These are phyloP conservation scores for Coelastrella sp. DNA, from an alignment of 139 green algal genomes.

Conservation along the genomic window DNA sequence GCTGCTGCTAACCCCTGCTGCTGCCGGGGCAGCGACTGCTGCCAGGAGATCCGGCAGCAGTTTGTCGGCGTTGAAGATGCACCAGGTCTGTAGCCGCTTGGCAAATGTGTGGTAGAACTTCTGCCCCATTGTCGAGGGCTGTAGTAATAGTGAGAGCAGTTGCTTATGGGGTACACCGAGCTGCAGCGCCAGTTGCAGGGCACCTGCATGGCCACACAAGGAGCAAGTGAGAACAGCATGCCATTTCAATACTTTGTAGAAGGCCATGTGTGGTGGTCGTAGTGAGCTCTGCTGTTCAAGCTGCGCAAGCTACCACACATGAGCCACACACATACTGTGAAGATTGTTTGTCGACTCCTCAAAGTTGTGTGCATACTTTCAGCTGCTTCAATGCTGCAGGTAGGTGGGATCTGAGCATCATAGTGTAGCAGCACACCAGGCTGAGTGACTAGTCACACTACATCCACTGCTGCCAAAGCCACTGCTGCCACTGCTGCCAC, in stretches of 20 bases:
- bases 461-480: too few relatives aligned
- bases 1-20: not conserved
- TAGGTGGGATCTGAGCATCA: too few relatives aligned
- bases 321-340: too few relatives aligned
- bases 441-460: too few relatives aligned
- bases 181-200: conserved; percentile 29
- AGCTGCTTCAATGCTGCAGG: too few relatives aligned
- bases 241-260: not conserved
- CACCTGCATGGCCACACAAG: not conserved
- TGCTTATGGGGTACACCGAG: not conserved
- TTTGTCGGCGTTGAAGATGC: conserved; percentile 9
- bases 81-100: conserved; percentile 6
- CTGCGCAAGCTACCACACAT: too few relatives aligned
- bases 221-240: not conserved
- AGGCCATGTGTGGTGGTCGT: too few relatives aligned
- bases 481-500: too few relatives aligned
- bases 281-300: too few relatives aligned
- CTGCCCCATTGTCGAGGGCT: conserved; percentile 7
- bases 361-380: too few relatives aligned
- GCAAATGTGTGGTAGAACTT: conserved; percentile 26
- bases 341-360: too few relatives aligned
- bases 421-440: too few relatives aligned
- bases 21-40: conserved; percentile 14
- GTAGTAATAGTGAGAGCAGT: conserved; percentile 20
- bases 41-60: conserved; percentile 24